Conservation (phyloP, 345 rosid species). For the Salix purpurea region DNA sequence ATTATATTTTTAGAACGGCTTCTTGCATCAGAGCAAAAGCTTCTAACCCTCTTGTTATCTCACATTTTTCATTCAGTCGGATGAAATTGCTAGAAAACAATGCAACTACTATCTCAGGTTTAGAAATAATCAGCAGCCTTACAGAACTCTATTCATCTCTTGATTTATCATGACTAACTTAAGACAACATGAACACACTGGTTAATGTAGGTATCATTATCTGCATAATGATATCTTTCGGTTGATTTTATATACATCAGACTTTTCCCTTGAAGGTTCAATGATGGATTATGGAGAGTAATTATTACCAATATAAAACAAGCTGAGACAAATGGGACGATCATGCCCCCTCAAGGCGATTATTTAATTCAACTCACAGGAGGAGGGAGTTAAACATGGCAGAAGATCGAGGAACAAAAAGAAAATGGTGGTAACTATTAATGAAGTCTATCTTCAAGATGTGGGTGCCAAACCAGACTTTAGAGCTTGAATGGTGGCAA, state of each 20-base stretch:
- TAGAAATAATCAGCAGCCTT: neutral
- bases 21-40: neutral
- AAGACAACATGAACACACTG: neutral
- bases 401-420: neutral
- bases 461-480: neutral
- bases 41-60: neutral
- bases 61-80: neutral
- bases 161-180: neutral
- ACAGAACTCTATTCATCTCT: neutral
- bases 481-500: constrained; percentile 17
- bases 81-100: neutral
- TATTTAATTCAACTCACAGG: neutral
- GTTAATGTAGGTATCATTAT: neutral
- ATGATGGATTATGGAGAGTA: neutral
- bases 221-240: no score
- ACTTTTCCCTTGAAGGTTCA: neutral
- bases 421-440: neutral
- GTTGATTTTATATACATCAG: no score
- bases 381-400: neutral
- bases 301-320: neutral
- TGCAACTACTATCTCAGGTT: neutral
- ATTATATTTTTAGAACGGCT: neutral
- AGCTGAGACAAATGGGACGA: no score
- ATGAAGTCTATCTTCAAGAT: neutral
- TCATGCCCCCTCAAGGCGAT: no score